Evolutionary conservation across 441 rosid genomes (phyloP).

Genomic region (Bruguiera hainesii): DNA sequence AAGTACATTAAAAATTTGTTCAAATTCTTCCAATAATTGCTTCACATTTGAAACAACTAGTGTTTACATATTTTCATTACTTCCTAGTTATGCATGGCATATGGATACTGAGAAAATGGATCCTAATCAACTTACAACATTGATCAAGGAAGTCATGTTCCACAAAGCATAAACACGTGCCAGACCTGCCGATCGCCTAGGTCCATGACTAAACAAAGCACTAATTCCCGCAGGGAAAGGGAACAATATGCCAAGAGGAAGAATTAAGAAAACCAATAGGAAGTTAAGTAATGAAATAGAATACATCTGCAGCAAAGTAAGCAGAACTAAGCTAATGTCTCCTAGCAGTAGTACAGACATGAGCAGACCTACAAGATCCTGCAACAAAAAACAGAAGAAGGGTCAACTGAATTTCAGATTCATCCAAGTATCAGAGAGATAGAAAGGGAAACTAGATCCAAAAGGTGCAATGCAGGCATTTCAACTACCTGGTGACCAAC

Average conservation of each 20-base stretch:
- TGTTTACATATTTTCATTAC: background rate
- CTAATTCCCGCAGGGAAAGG: slow-evolving; percentile 91
- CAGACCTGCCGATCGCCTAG: slow-evolving; percentile 72
- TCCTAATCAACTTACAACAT: slow-evolving; percentile 54
- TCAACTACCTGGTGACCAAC: slow-evolving; percentile 81
- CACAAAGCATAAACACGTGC: slow-evolving; percentile 82
- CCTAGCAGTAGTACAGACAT: slow-evolving; percentile 74
- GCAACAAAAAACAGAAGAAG: slow-evolving; percentile 21
- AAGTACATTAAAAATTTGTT: background rate
- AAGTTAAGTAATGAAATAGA: slow-evolving; percentile 67
- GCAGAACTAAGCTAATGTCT: slow-evolving; percentile 78
- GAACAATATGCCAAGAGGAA: slow-evolving; percentile 74
- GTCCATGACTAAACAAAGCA: slow-evolving; percentile 92
- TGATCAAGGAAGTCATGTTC: slow-evolving; percentile 79
- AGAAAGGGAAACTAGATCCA: slow-evolving; percentile 7
- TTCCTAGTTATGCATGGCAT: background rate
- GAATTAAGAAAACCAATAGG: slow-evolving; percentile 56
- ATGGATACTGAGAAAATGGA: background rate
- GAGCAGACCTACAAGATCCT: slow-evolving; percentile 89
- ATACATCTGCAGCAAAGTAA: slow-evolving; percentile 83
- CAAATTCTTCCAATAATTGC: background rate
- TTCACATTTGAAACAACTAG: background rate
- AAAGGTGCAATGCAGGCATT: slow-evolving; percentile 5
- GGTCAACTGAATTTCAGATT: background rate
- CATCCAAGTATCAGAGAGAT: background rate